A percentile compares a stretch with the other conserved stretches of the same genome.
These are phyloP conservation scores for Achlya hypogyna DNA, from an alignment of 352 stramenopile species.

Conservation along the genomic window DNA sequence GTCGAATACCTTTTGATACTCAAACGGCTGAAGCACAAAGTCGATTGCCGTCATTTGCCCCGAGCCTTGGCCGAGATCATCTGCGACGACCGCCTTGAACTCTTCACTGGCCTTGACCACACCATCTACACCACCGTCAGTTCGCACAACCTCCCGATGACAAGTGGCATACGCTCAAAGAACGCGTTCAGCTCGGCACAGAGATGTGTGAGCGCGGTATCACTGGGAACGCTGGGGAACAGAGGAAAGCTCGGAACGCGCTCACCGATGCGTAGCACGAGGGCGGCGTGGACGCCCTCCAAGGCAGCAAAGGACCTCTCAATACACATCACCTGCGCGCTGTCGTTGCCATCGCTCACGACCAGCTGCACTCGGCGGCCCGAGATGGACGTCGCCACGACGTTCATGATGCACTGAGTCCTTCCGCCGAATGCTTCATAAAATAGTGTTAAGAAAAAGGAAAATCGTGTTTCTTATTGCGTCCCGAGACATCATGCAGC, in stretches of 20 bases:
- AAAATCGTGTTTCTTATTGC: no score
- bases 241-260: slow-evolving; percentile 15
- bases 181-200: slow-evolving; percentile 16
- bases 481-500: no score
- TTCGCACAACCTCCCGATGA: background rate
- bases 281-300: slow-evolving; percentile 6
- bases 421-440: background rate
- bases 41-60: slow-evolving; percentile 74
- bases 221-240: slow-evolving; percentile 4
- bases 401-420: slow-evolving; percentile 11
- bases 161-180: slow-evolving; percentile 4
- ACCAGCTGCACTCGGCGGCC: slow-evolving; percentile 15
- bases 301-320: slow-evolving; percentile 6
- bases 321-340: slow-evolving; percentile 11
- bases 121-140: background rate
- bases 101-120: slow-evolving; percentile 8
- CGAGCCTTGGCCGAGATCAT: background rate
- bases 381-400: slow-evolving; percentile 16
- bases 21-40: slow-evolving; percentile 77
- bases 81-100: background rate
- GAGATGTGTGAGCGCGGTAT: slow-evolving; percentile 10
- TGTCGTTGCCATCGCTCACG: slow-evolving; percentile 6
- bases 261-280: background rate
- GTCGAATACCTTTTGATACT: slow-evolving; percentile 45
- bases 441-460: background rate